phyloP scores from a whole-genome alignment of 2,329 filamentous ascomycete genomes.

The Colletotrichum shisoi region DNA sequence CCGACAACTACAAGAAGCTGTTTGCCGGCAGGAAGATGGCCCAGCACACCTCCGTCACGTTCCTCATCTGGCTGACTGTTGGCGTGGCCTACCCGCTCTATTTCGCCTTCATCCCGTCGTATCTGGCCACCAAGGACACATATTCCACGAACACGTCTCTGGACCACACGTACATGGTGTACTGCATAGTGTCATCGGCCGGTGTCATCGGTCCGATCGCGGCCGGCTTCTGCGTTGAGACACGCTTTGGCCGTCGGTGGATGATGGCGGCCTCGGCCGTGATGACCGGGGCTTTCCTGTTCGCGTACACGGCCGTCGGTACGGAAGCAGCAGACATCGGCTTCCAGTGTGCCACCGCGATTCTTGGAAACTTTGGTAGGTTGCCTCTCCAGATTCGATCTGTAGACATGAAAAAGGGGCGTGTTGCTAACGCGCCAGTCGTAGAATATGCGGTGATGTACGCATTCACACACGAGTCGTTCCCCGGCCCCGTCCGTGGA shows the following conservation, averaged over 20 bases:
- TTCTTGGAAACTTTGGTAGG: constrained; percentile 55
- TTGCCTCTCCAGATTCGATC: constrained; percentile 23
- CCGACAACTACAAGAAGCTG: constrained; percentile 46
- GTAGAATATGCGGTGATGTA: constrained; percentile 49
- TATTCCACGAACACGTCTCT: constrained; percentile 43
- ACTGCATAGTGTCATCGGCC: constrained; percentile 50
- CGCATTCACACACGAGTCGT: constrained; percentile 64
- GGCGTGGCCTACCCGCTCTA: constrained; percentile 58
- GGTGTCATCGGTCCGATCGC: constrained; percentile 53
- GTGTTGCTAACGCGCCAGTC: constrained; percentile 17
- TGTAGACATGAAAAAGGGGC: no score
- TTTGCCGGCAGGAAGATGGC: constrained; percentile 48
- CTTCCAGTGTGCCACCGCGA: constrained; percentile 54
- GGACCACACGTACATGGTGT: constrained; percentile 49
- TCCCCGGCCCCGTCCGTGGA: constrained; percentile 63
- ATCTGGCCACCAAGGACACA: constrained; percentile 51
- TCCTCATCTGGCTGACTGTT: constrained; percentile 55
- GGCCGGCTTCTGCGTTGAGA: constrained; percentile 53
- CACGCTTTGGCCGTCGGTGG: constrained; percentile 52
- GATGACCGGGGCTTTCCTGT: constrained; percentile 56
- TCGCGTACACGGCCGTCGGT: constrained; percentile 54
- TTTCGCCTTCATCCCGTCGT: constrained; percentile 57
- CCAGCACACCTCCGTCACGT: constrained; percentile 49
- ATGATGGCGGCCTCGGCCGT: constrained; percentile 56
- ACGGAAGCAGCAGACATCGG: constrained; percentile 50